These are phyloP conservation scores for Scutellaria minor DNA, from an alignment of 257 asterid genomes.

Conservation along the genomic window DNA sequence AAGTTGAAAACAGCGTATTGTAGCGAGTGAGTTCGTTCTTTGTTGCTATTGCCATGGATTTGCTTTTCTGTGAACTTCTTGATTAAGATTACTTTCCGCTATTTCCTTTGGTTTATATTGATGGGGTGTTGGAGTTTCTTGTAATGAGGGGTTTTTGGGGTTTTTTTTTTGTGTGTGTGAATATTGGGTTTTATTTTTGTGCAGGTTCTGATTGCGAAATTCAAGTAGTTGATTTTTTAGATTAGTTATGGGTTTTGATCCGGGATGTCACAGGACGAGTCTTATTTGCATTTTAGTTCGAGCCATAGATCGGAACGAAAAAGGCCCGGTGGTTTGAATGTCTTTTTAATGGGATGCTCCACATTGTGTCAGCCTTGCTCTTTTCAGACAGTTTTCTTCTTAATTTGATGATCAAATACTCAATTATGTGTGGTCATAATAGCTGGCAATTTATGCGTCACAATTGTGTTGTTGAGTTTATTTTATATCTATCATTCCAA, in stretches of 20 bases:
- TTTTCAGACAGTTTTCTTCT: background rate
- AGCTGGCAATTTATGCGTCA: background rate
- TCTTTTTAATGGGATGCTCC: background rate
- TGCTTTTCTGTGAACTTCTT: background rate
- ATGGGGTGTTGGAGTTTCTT: background rate
- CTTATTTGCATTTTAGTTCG: background rate
- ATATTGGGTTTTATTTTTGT: background rate
- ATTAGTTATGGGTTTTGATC: no score
- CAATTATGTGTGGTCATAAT: background rate
- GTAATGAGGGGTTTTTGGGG: background rate
- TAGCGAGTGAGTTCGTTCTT: background rate
- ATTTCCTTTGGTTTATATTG: background rate
- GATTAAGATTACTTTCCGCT: background rate
- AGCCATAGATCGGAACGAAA: background rate
- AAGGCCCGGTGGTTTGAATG: background rate
- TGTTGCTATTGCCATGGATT: background rate
- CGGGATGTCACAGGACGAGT: no score
- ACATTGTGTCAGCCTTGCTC: background rate
- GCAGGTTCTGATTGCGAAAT: background rate
- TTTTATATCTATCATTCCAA: slow-evolving; percentile 10
- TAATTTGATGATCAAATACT: background rate
- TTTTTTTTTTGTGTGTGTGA: background rate
- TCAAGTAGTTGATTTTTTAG: background rate
- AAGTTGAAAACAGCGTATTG: background rate
- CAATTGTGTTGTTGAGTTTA: background rate